phyloP scores from a whole-genome alignment of 352 stramenopile genomes.

The Poterioochromonas sp. region DNA sequence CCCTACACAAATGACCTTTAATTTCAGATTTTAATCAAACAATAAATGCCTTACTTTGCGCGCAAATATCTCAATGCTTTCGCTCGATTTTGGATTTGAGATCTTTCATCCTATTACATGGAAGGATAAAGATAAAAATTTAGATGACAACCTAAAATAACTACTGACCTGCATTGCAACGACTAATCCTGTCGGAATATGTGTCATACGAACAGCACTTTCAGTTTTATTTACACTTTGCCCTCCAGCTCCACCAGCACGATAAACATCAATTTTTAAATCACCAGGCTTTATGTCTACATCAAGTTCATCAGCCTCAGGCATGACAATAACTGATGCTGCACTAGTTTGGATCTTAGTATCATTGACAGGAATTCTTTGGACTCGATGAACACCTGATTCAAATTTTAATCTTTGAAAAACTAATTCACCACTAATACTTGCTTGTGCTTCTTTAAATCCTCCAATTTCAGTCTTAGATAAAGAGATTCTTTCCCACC shows the following conservation, averaged over 20 bases:
- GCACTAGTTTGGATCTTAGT: constrained; percentile 81
- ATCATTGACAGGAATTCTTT: constrained; percentile 83
- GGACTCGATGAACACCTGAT: constrained; percentile 80
- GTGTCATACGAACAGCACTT: constrained; percentile 82
- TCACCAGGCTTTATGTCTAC: constrained; percentile 67
- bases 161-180: constrained; percentile 50
- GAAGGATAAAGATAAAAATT: not conserved
- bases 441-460: constrained; percentile 47
- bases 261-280: constrained; percentile 78
- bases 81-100: constrained; percentile 23
- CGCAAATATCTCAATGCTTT: constrained; percentile 9
- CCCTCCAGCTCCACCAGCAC: constrained; percentile 73
- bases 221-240: constrained; percentile 91
- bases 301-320: constrained; percentile 69
- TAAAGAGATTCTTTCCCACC: constrained; percentile 69
- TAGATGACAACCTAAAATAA: too few relatives aligned
- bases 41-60: constrained; percentile 24
- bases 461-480: constrained; percentile 68
- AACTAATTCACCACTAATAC: constrained; percentile 50
- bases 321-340: constrained; percentile 79
- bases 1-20: constrained; percentile 62
- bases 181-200: constrained; percentile 74
- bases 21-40: constrained; percentile 81
- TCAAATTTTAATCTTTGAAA: constrained; percentile 82
- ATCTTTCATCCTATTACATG: constrained; percentile 24